Conservation (phyloP, 2,329 filamentous ascomycete species). For the Xylaria multiplex region DNA sequence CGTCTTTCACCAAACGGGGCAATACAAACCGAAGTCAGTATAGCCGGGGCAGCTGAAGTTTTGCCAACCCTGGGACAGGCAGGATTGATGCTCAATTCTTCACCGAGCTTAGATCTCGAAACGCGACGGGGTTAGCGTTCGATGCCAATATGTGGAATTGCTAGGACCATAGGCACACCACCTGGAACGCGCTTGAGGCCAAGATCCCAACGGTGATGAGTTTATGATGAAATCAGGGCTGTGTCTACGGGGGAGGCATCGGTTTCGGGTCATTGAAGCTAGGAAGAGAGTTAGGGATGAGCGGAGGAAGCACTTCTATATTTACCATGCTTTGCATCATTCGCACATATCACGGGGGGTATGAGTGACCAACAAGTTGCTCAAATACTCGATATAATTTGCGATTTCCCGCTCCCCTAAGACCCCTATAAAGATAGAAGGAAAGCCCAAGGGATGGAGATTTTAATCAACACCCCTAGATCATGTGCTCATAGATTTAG, state of each 20-base stretch:
- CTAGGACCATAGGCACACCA: background rate
- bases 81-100: background rate
- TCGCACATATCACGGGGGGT: background rate
- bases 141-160: background rate
- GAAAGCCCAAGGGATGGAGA: background rate
- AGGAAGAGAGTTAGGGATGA: background rate
- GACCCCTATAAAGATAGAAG: background rate
- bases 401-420: background rate
- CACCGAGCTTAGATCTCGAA: background rate
- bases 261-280: background rate
- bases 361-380: background rate
- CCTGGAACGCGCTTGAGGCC: background rate
- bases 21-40: slow-evolving; percentile 3
- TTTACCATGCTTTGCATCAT: background rate
- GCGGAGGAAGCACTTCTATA: background rate
- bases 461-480: background rate
- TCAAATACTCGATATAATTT: background rate
- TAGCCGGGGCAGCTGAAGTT: background rate
- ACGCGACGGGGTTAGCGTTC: background rate
- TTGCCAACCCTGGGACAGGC: background rate
- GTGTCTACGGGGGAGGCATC: background rate
- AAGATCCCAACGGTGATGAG: background rate
- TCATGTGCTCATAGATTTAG: background rate
- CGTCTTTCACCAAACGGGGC: slow-evolving; percentile 24
- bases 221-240: background rate